These are phyloP conservation scores for Penicillium crustosum DNA, from an alignment of 2,329 filamentous ascomycete genomes.

Conservation along the genomic window DNA sequence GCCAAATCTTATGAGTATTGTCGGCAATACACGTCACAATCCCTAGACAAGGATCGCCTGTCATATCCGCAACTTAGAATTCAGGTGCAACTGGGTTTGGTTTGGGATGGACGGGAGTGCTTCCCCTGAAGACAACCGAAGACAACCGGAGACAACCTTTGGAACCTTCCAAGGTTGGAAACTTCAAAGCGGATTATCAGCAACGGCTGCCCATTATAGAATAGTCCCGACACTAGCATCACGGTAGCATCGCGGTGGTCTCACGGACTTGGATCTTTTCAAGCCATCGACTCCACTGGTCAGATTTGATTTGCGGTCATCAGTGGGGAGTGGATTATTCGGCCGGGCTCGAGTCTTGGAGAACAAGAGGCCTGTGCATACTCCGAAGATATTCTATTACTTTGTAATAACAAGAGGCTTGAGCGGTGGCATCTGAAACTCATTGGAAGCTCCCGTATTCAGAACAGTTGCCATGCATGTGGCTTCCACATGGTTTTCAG, in stretches of 20 bases:
- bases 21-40: not conserved
- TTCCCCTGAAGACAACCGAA: not conserved
- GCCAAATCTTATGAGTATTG: not conserved
- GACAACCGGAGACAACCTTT: too few relatives aligned
- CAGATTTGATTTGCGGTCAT: not conserved
- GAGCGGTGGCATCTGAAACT: not conserved
- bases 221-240: not conserved
- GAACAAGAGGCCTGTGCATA: not conserved
- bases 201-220: not conserved
- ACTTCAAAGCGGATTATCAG: not conserved
- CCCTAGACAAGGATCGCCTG: not conserved
- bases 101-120: not conserved
- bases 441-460: not conserved
- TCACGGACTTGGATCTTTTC: not conserved
- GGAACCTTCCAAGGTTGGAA: not conserved
- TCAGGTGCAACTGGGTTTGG: not conserved
- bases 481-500: constrained; percentile 2
- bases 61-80: not conserved
- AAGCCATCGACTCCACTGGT: not conserved
- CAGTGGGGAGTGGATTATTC: not conserved
- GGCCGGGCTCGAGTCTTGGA: not conserved
- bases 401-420: not conserved
- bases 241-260: not conserved
- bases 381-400: not conserved
- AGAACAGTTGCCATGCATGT: not conserved